These are phyloP conservation scores for Candida maltosa DNA, from an alignment of 805 yeast species.

Conservation along the genomic window DNA sequence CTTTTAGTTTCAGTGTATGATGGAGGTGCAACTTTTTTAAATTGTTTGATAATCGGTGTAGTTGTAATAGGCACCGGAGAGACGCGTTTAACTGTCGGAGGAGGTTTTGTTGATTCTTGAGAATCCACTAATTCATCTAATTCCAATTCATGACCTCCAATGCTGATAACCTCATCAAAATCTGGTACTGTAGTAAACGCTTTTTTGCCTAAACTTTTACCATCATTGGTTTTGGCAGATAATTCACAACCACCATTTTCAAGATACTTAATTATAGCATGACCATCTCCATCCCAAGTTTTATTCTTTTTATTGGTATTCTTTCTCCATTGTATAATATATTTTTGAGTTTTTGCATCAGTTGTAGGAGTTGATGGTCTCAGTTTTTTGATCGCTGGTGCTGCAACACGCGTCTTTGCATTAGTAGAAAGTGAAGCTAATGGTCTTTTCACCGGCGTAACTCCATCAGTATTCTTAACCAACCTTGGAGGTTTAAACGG, in stretches of 20 bases:
- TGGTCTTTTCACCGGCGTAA: not conserved
- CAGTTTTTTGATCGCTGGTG: not conserved
- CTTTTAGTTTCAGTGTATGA: constrained; percentile 1
- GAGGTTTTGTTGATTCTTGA: too few species aligned
- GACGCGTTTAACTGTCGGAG: not conserved
- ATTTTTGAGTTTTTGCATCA: constrained; percentile 8
- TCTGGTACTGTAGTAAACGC: constrained; percentile 8
- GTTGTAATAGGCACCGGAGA: not conserved
- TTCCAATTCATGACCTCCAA: constrained; percentile 64
- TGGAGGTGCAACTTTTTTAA: constrained; percentile 5
- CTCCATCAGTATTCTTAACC: constrained; percentile 3
- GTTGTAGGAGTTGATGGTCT: not conserved
- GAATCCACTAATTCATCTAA: constrained; percentile 44
- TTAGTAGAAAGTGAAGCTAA: not conserved
- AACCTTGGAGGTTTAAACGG: constrained; percentile 54
- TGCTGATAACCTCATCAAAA: constrained; percentile 29
- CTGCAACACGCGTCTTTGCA: not conserved
- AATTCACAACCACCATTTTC: constrained; percentile 11
- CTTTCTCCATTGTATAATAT: constrained; percentile 64
- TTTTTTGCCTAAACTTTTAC: constrained; percentile 16
- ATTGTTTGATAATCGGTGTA: constrained; percentile 6
- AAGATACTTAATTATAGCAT: constrained; percentile 28
- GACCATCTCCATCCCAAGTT: constrained; percentile 94
- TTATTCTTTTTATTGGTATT: constrained; percentile 74
- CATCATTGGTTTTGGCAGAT: constrained; percentile 24